phyloP scores from a whole-genome alignment of 2,329 filamentous ascomycete species.

The Apiospora malaysiana region DNA sequence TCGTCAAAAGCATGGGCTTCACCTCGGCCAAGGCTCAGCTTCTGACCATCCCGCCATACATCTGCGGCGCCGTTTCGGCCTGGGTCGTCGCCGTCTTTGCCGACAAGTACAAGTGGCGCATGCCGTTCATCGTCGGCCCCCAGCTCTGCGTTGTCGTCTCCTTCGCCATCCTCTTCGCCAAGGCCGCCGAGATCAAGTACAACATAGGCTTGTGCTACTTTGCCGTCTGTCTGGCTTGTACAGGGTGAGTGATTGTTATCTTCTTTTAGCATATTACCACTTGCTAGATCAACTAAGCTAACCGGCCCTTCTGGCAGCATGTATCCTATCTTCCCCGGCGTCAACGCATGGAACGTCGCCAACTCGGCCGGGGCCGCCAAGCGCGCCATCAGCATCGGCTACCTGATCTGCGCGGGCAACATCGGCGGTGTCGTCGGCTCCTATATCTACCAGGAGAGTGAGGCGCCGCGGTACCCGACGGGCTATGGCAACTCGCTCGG shows the following conservation, averaged over 20 bases:
- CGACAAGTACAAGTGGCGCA: conserved; percentile 45
- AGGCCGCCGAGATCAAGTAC: conserved; percentile 42
- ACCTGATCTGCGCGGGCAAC: conserved; percentile 48
- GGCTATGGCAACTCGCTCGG: conserved; percentile 42
- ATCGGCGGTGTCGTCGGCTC: conserved; percentile 43
- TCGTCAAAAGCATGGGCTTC: conserved; percentile 43
- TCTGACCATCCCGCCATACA: conserved; percentile 43
- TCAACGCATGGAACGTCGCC: conserved; percentile 48
- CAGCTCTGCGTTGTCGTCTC: conserved; percentile 43
- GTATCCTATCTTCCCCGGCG: conserved; percentile 49
- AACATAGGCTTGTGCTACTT: conserved; percentile 51
- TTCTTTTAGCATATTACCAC: neutral
- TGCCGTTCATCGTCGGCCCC: conserved; percentile 45
- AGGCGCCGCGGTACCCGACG: conserved; percentile 41
- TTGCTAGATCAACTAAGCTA: too few species aligned
- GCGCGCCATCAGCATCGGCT: conserved; percentile 48
- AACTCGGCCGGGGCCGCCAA: conserved; percentile 46
- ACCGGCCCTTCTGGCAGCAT: too few species aligned
- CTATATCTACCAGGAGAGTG: conserved; percentile 40
- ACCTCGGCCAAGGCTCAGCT: conserved; percentile 34
- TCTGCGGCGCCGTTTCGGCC: conserved; percentile 40
- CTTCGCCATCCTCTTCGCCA: conserved; percentile 44
- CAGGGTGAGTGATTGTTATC: conserved; percentile 27
- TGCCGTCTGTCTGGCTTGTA: conserved; percentile 48
- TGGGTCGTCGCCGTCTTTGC: conserved; percentile 42